Evolutionary conservation across 2,329 filamentous ascomycete genomes (phyloP), one percentile per base, ranked within the genome.

Genomic region (Aschersonia sp.): DNA sequence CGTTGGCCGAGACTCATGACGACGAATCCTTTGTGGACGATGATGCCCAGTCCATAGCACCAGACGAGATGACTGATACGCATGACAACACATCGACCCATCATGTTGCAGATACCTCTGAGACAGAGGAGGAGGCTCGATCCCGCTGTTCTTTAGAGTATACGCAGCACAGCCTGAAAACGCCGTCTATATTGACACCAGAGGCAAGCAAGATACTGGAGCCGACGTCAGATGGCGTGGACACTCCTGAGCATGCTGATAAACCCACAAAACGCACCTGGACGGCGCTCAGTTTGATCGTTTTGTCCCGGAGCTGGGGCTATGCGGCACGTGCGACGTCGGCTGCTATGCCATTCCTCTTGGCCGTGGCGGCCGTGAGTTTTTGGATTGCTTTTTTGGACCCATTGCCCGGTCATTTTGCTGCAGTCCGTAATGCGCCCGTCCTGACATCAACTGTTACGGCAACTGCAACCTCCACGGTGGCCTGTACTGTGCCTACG

Each of bases 1-100:
- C 72, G 54, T 59, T 75, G 43, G 60, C 68, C 48, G 72, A 66
- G 12, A 73, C 68, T 30, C 65, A 66, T 44, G 70, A 71, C 47
- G 69, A 71, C 42, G 63, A 65, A 44, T 65, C 62, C 30, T 43
- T 65, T 5, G 53, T 55, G 29, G 66, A 68, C 50, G 65, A 65
- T 6, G 57, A 58, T 32, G 57, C 58, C 49, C 42, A 39, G 39
- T 49, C 49, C 40, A 42, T 48, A 39, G 51, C 53, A 3, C 52
- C 48, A 10, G 50, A 53, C 22, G 47, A 47, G 32, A 42, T 32
- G 30, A 43, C 42, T 12, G 46, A 49, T 37, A 11, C 49, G 22
- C 42, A 50, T 30, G 41, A 43, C 29, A 12, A 41, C 5, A 43
- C 7, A 22, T 32, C 32, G n/a, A 30, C 43, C 5, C 49, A 40